Conservation (phyloP, 352 stramenopile species). For the Globisporangium perplexum region DNA sequence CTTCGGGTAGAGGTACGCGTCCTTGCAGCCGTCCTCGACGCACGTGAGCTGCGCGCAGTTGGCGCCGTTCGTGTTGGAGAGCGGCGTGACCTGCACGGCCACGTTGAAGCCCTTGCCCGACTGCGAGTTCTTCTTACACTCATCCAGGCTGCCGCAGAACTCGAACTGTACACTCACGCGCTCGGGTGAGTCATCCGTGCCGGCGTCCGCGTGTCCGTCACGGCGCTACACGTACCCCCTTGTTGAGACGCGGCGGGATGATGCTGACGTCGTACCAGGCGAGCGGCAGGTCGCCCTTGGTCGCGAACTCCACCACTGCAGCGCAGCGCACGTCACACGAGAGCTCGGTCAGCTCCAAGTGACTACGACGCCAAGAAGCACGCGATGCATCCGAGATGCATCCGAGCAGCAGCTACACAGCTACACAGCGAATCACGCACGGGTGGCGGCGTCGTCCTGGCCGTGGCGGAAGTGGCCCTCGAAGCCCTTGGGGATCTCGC, state of each 20-base stretch:
- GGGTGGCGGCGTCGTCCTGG: slow-evolving; percentile 41
- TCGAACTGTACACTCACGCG: slow-evolving; percentile 18
- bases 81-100: slow-evolving; percentile 43
- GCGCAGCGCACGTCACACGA: slow-evolving; percentile 1
- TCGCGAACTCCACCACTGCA: slow-evolving; percentile 58
- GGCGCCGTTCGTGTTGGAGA: slow-evolving; percentile 50
- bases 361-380: too few relatives aligned
- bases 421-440: slow-evolving; percentile 17
- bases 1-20: slow-evolving; percentile 65
- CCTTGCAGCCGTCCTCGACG: slow-evolving; percentile 40
- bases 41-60: slow-evolving; percentile 59
- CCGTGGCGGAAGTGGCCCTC: slow-evolving; percentile 70
- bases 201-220: too few relatives aligned
- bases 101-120: slow-evolving; percentile 66
- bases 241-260: slow-evolving; percentile 50
- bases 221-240: slow-evolving; percentile 13
- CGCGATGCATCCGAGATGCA: too few relatives aligned
- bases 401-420: too few relatives aligned
- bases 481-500: slow-evolving; percentile 49
- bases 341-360: background rate
- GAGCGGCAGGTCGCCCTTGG: slow-evolving; percentile 42
- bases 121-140: slow-evolving; percentile 59
- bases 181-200: background rate
- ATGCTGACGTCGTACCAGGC: slow-evolving; percentile 72
- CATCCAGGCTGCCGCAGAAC: slow-evolving; percentile 53